A percentile compares a stretch with the other conserved stretches of the same genome.
phyloP scores from a whole-genome alignment of 2,329 filamentous ascomycete species.

The Karstenula rhodostoma region DNA sequence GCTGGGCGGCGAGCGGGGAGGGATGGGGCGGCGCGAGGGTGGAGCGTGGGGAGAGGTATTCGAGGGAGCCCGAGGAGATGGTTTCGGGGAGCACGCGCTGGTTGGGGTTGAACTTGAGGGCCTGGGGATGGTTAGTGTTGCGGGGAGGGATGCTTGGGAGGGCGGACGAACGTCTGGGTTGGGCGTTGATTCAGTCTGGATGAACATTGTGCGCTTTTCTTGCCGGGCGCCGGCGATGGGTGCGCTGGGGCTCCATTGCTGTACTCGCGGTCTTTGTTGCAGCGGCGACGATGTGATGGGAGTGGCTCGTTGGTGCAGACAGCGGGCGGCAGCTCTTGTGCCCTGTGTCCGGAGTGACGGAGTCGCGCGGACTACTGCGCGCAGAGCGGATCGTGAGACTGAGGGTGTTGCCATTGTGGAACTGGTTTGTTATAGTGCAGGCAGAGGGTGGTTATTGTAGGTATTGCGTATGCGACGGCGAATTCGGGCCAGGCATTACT shows the following conservation, averaged over 20 bases:
- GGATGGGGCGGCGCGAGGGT: constrained; percentile 89
- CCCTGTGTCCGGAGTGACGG: constrained; percentile 32
- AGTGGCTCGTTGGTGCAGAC: constrained; percentile 44
- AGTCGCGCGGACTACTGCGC: constrained; percentile 36
- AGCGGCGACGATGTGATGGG: constrained; percentile 42
- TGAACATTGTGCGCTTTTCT: constrained; percentile 81
- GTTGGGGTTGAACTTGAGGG: constrained; percentile 95
- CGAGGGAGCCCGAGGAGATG: constrained; percentile 79
- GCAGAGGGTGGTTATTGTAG: neutral
- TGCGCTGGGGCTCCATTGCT: constrained; percentile 32
- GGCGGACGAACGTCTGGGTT: constrained; percentile 76
- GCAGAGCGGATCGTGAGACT: constrained; percentile 39
- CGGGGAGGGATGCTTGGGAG: neutral
- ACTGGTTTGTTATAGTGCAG: neutral
- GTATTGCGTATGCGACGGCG: constrained; percentile 8
- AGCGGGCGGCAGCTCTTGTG: constrained; percentile 42
- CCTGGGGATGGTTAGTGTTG: constrained; percentile 42
- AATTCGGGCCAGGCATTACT: constrained; percentile 5
- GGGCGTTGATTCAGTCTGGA: constrained; percentile 93
- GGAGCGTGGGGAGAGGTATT: constrained; percentile 88
- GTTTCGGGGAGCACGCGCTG: constrained; percentile 80
- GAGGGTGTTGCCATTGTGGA: constrained; percentile 38
- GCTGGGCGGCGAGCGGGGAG: constrained; percentile 86
- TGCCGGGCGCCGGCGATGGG: constrained; percentile 22
- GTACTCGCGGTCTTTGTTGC: constrained; percentile 41